Evolutionary conservation across 805 yeast genomes (phyloP).

Genomic region (Danielozyma ontarioensis): DNA sequence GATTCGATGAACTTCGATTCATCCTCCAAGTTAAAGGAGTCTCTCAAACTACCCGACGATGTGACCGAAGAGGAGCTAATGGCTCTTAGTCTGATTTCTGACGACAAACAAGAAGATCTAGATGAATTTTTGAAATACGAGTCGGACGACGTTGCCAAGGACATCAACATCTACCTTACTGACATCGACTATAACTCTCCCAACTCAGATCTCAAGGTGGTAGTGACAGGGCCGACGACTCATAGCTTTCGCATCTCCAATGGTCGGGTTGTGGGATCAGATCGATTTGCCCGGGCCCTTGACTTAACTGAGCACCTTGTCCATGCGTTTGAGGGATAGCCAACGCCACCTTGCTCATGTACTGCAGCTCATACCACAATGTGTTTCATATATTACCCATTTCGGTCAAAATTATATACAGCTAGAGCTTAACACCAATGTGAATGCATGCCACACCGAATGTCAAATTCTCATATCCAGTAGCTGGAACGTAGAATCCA

Average conservation of each 20-base stretch:
- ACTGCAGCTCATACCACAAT: too few species aligned
- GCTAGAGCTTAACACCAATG: slow-evolving; percentile 81
- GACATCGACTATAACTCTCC: slow-evolving; percentile 19
- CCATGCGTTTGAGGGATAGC: slow-evolving; percentile 15
- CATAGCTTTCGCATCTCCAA: slow-evolving; percentile 22
- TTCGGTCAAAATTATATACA: slow-evolving; percentile 1
- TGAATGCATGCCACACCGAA: slow-evolving; percentile 96
- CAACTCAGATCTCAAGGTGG: too few species aligned
- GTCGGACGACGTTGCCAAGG: slow-evolving; percentile 5
- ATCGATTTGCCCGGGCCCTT: slow-evolving; percentile 20
- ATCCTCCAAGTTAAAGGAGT: slow-evolving; percentile 21
- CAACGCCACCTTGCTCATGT: too few species aligned
- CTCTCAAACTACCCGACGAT: slow-evolving; percentile 30
- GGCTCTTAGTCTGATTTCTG: slow-evolving; percentile 26
- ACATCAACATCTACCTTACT: slow-evolving; percentile 12
- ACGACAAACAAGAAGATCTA: slow-evolving; percentile 13
- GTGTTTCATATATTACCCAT: too few species aligned
- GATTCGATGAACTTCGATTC: background rate
- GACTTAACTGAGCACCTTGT: slow-evolving; percentile 28
- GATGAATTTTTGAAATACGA: slow-evolving; percentile 23
- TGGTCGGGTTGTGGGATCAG: slow-evolving; percentile 16
- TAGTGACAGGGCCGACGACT: too few species aligned
- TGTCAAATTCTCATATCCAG: slow-evolving; percentile 90
- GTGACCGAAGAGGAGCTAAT: slow-evolving; percentile 36
- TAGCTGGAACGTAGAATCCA: slow-evolving; percentile 81